Evolutionary conservation across 106 monocot genomes (phyloP).

Genomic region (Apostasia shenzhenica): DNA sequence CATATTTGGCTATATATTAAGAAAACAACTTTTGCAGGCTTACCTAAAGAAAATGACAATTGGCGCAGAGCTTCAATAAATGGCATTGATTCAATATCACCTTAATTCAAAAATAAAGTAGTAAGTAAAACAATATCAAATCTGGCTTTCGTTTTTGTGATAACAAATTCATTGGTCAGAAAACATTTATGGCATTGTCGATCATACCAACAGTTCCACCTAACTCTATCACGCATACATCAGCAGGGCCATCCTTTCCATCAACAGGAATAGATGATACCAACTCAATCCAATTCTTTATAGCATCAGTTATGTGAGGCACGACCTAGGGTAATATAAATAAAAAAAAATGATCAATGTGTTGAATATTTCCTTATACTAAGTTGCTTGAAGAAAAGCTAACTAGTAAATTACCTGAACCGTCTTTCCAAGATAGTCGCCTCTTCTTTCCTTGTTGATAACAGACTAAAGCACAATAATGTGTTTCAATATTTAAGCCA

Average conservation of each 20-base stretch:
- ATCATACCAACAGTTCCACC: conserved; percentile 72
- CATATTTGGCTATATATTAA: no score
- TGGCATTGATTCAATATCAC: conserved; percentile 83
- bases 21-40: background rate
- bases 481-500: no score
- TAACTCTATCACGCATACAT: conserved; percentile 80
- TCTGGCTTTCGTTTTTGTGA: no score
- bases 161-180: background rate
- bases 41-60: conserved; percentile 71
- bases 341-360: background rate
- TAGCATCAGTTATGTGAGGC: conserved; percentile 74
- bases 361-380: background rate
- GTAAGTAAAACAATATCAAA: background rate
- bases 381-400: no score
- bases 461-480: conserved; percentile 11
- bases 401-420: conserved; percentile 25
- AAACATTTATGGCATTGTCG: background rate
- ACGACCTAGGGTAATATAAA: conserved; percentile 39
- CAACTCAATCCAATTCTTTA: conserved; percentile 81
- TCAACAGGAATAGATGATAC: conserved; percentile 62
- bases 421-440: conserved; percentile 32
- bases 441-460: conserved; percentile 29
- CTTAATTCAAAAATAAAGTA: conserved; percentile 15
- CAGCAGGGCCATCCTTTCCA: conserved; percentile 69
- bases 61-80: conserved; percentile 74